Evolutionary conservation across 2,329 filamentous ascomycete genomes (phyloP), one percentile per base, ranked within the genome.

Genomic region (Mariannaea sp.): DNA sequence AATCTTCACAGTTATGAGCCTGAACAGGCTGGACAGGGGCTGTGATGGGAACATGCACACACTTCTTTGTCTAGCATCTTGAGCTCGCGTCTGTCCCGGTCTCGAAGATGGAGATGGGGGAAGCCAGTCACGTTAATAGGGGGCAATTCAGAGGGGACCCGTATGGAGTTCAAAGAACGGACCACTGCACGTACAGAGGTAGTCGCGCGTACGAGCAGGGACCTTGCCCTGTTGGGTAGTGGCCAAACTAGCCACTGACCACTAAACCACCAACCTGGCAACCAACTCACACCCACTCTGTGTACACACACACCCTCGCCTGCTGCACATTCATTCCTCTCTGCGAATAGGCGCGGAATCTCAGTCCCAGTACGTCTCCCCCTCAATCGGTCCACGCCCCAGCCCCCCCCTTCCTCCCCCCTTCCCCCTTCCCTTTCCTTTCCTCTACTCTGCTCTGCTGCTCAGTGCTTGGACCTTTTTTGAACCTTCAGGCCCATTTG

Each of bases 401-500:
- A n/a, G 14, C 55, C 44, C 41, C 49, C 53, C 32, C 33, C 38
- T 26, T 41, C 22, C 35, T 41, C 5, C 22, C 5, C 12, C 30
- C 24, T 42, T 32, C 35, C 36, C 27, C 16, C 32, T 36, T 36
- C 38, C 30, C 16, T 33, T 36, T 36, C 38, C 30, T 48, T 22
- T 29, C 44, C 30, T 54, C 45, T 29, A 40, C 30, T 27, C 24
- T 33, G 6, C 36, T 29, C 33, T 17, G 7, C 4, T 17, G 14
- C 33, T 27, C 30, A 30, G 42, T 57, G 50, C 55, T 57, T 55
- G 54, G 50, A 55, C 51, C 55, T 47, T 16, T 46, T 48, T 8
- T 40, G 33, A 41, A 45, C 33, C 40, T 49, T 50, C 17, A 35
- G 45, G 26, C 45, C 49, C 49, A 49, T 53, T 53, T 48, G 49